Base-by-base conservation (phyloP, 2,329 filamentous ascomycete genomes). In the Incumbomyces lentus region DNA sequence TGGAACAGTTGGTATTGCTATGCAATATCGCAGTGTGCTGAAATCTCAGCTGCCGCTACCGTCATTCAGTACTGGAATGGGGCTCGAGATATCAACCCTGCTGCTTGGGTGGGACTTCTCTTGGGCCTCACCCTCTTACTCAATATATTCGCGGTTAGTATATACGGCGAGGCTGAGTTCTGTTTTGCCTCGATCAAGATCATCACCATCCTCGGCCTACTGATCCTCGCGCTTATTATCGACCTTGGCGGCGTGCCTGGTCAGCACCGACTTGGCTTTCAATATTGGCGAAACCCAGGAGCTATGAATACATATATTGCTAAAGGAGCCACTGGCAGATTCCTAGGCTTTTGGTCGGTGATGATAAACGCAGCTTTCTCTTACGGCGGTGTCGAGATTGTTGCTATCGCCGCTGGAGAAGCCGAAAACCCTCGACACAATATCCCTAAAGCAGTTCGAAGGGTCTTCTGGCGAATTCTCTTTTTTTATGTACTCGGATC, bases 161-260 rank as follows among this genome's bases (percentile, higher is more conserved):
- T 71, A 68, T 85, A 82, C 46, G 81, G 81, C 34, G 79, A 84
- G 60, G 73, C 77, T 1, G 83, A 62, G 80, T 13, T 93, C 58
- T n/a, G n/a, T n/a, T n/a, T n/a, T n/a, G n/a, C n/a, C n/a, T n/a
- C n/a, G n/a, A n/a, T n/a, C n/a, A n/a, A n/a, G n/a, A n/a, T n/a
- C n/a, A n/a, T n/a, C n/a, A n/a, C n/a, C n/a, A n/a, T n/a, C n/a
- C n/a, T n/a, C n/a, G n/a, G n/a, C n/a, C n/a, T n/a, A n/a, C n/a
- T n/a, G n/a, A n/a, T n/a, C n/a, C n/a, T n/a, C n/a, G n/a, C n/a
- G n/a, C n/a, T n/a, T n/a, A n/a, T n/a, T n/a, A n/a, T n/a, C n/a
- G n/a, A n/a, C n/a, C n/a, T n/a, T n/a, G n/a, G 86, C 5, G 86
- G 83, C 3, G 89, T 88, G 53, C 86, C 86, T 0, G 60, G 77